Base-by-base conservation (phyloP, 192 early-diverging fungal genomes). In the Allomyces arbusculus region DNA sequence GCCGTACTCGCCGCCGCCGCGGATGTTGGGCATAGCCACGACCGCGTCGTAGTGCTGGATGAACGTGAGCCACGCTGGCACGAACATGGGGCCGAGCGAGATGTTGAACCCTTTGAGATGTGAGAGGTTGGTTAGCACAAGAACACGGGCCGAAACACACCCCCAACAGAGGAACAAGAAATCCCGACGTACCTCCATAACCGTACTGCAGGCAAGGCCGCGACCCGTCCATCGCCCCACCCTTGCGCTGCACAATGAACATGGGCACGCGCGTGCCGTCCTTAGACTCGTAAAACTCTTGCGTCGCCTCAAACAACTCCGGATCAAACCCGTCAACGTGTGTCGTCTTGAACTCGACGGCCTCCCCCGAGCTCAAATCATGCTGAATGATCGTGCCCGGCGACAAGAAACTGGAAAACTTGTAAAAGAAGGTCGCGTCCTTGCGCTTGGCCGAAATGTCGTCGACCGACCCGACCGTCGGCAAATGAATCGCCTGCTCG, bases 1-100 rank as follows among this genome's bases (percentile, higher is more conserved):
- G 23, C 79, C 79, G 61, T 77, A 80, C 69, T 89, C 87, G 61
- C 79, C 77, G 26, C 87, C 87, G 23, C 87, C 87, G 24, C 87
- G 83, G 62, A 89, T 71, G 74, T 87, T 86, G 50, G 85, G 83
- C 22, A 82, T 71, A 25, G 75, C 80, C 8, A 82, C 73, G 22
- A 86, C 76, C 10, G 80, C 86, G 63, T 78, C 75, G 63, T 77
- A 71, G 70, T 84, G 72, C 65, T 79, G 72, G 5, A 80, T 70
- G 70, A 82, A 85, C 44, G 71, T 74, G 58, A 80, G 62, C 62
- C 28, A 64, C 19, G 62, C 23, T 9, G 69, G 45, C 5, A 33
- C 26, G 67, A 79, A 84, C 19, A 62, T 19, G 20, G 84, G 79
- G 20, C 70, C 66, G 45, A 89, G 67, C 7, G 76, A 69, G 45